Conservation (phyloP, 2,329 filamentous ascomycete genomes). For the Capronia coronata region DNA sequence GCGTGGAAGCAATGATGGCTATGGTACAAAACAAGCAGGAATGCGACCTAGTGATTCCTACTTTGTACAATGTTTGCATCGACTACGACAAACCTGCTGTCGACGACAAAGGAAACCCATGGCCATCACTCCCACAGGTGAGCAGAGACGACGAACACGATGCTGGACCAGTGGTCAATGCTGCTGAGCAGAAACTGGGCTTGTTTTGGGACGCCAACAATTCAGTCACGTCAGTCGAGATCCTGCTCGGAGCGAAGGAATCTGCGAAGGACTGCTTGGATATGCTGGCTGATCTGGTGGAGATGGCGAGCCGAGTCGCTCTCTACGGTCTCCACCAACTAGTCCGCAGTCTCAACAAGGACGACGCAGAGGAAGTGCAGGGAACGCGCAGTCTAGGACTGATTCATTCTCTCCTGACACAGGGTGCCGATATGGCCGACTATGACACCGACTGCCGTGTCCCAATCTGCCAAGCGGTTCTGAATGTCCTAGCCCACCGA, state of each 20-base stretch:
- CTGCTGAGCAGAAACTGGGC: slow-evolving; percentile 23
- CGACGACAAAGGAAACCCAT: slow-evolving; percentile 11
- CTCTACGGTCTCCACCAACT: slow-evolving; percentile 15
- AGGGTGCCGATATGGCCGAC: slow-evolving; percentile 10
- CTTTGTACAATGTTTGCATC: slow-evolving; percentile 27
- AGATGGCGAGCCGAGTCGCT: slow-evolving; percentile 24
- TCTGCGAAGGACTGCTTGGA: slow-evolving; percentile 4
- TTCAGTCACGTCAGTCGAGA: slow-evolving; percentile 13
- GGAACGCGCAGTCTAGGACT: slow-evolving; percentile 9
- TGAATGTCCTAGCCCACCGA: slow-evolving; percentile 20
- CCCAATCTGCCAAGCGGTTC: slow-evolving; percentile 18
- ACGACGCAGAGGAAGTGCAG: slow-evolving; percentile 4
- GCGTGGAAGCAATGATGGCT: slow-evolving; percentile 18
- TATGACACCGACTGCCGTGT: slow-evolving; percentile 11
- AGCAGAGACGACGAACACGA: neutral
- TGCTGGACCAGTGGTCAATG: slow-evolving; percentile 8
- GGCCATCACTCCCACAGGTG: slow-evolving; percentile 1
- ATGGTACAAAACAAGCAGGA: slow-evolving; percentile 8
- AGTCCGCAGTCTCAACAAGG: slow-evolving; percentile 1
- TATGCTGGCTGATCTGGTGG: slow-evolving; percentile 23
- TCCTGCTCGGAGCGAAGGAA: slow-evolving; percentile 10
- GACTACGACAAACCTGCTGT: slow-evolving; percentile 23
- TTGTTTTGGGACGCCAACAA: slow-evolving; percentile 5
- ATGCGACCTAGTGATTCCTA: slow-evolving; percentile 23
- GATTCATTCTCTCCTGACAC: slow-evolving; percentile 9